These are phyloP conservation scores for Sporodiniella umbellata DNA, from an alignment of 371 early-diverging fungal genomes.

Conservation along the genomic window DNA sequence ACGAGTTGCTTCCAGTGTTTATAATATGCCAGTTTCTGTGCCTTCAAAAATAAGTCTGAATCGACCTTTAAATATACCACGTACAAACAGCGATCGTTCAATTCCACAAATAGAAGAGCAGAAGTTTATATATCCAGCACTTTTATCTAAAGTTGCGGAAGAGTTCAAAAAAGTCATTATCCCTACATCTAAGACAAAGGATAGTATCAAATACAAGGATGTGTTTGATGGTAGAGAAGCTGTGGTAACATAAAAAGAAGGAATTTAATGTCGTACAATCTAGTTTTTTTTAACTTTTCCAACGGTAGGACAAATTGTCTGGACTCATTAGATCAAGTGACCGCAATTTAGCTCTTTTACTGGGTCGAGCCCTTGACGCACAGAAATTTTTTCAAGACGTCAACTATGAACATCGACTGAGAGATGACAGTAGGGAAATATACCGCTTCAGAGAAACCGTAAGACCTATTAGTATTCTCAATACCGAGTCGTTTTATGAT, in stretches of 20 bases:
- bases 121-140: conserved; percentile 71
- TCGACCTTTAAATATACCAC: conserved; percentile 3
- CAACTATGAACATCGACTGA: conserved; percentile 75
- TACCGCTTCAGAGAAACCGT: conserved; percentile 65
- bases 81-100: conserved; percentile 6
- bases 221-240: conserved; percentile 83
- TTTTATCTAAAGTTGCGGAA: conserved; percentile 77
- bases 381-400: conserved; percentile 91
- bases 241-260: conserved; percentile 56
- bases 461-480: conserved; percentile 10
- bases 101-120: conserved; percentile 14
- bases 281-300: background rate
- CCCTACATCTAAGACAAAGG: conserved; percentile 61
- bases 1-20: conserved; percentile 42
- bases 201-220: conserved; percentile 77
- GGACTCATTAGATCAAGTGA: conserved; percentile 77
- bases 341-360: conserved; percentile 77
- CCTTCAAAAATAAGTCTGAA: background rate
- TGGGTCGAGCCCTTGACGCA: conserved; percentile 85
- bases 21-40: conserved; percentile 31
- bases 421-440: conserved; percentile 76
- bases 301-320: conserved; percentile 64
- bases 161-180: conserved; percentile 60
- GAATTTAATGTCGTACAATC: background rate
- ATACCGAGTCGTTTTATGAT: background rate